These are phyloP conservation scores for Trapa incisa DNA, from an alignment of 345 rosid species.

Conservation along the genomic window DNA sequence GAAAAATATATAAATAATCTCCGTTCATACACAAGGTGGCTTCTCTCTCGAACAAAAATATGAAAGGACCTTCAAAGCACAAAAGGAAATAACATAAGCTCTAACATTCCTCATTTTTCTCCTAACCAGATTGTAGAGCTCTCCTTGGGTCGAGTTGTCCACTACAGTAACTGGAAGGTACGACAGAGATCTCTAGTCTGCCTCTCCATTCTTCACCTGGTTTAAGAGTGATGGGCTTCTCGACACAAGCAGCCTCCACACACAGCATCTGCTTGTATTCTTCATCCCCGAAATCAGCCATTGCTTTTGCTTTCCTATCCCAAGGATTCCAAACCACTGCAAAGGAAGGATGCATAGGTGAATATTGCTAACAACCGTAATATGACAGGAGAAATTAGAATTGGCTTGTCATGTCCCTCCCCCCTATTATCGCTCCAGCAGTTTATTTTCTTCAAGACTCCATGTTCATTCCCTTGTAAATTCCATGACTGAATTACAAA, in stretches of 20 bases:
- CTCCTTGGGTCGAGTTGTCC: slow-evolving; percentile 47
- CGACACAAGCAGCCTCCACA: slow-evolving; percentile 49
- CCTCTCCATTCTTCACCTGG: slow-evolving; percentile 64
- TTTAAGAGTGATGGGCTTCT: slow-evolving; percentile 42
- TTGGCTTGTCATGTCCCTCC: not conserved
- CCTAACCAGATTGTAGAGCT: slow-evolving; percentile 19
- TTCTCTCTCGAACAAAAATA: no score
- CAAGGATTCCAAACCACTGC: slow-evolving; percentile 65
- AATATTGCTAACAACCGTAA: not conserved
- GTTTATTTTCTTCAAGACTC: not conserved
- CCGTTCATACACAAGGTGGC: no score
- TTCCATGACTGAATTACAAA: not conserved
- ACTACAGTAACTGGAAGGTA: slow-evolving; percentile 54
- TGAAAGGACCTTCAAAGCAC: no score
- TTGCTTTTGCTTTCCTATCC: slow-evolving; percentile 48
- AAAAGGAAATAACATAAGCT: no score
- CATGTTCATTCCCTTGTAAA: not conserved
- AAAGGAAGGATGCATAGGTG: slow-evolving; percentile 1
- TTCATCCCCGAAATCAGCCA: slow-evolving; percentile 42
- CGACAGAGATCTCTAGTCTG: slow-evolving; percentile 36
- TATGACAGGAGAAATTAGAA: not conserved
- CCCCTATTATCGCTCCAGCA: not conserved
- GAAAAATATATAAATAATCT: no score
- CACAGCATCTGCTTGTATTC: slow-evolving; percentile 54
- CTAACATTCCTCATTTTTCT: not conserved